Evolutionary conservation across 768 basidiomycete species (phyloP).

Genomic region (Scleroderma bovista): DNA sequence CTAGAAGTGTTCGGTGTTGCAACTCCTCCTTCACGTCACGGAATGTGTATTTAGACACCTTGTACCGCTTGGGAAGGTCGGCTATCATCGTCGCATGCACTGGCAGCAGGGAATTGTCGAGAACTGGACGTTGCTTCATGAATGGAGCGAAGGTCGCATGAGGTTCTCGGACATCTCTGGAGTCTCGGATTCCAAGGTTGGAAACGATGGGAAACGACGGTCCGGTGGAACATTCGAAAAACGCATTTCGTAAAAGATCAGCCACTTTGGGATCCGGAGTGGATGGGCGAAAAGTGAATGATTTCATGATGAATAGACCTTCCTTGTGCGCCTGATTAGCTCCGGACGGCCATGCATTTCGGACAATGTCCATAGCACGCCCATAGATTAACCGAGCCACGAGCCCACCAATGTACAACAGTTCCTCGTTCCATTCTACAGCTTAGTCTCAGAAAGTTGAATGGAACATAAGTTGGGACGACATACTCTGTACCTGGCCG

Average conservation of each 20-base stretch:
- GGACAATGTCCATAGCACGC: conserved; percentile 59
- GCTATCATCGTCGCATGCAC: conserved; percentile 50
- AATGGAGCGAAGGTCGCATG: conserved; percentile 63
- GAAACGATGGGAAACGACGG: conserved; percentile 69
- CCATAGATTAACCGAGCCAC: conserved; percentile 82
- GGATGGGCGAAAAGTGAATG: conserved; percentile 83
- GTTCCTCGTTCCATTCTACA: conserved; percentile 84
- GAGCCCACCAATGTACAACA: conserved; percentile 77
- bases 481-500: conserved; percentile 70
- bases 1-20: conserved; percentile 52
- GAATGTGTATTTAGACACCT: conserved; percentile 70
- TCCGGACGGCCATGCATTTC: conserved; percentile 23
- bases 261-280: conserved; percentile 80
- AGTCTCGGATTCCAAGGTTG: conserved; percentile 60
- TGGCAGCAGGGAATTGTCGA: conserved; percentile 28
- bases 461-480: not conserved
- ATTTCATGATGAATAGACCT: conserved; percentile 70
- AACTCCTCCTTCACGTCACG: conserved; percentile 76
- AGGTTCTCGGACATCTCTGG: conserved; percentile 66
- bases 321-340: not conserved
- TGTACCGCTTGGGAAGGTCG: conserved; percentile 49
- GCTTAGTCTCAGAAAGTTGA: not conserved
- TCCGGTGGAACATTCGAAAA: conserved; percentile 57
- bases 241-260: conserved; percentile 58
- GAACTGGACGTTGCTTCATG: conserved; percentile 64